phyloP scores from a whole-genome alignment of 2,329 filamentous ascomycete genomes.

The Arthroderma sp. region DNA sequence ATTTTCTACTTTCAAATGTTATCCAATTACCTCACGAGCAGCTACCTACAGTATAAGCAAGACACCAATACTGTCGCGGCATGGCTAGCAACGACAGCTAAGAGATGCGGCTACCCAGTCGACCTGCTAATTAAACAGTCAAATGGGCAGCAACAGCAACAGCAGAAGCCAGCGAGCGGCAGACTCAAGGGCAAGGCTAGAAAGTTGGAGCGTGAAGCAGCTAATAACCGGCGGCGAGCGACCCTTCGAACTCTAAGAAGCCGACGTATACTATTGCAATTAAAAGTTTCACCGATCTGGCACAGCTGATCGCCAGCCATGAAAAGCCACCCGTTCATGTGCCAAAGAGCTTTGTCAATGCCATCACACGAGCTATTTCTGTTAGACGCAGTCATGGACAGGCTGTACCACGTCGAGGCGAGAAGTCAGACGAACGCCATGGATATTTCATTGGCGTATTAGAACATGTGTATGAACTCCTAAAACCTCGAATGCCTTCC shows the following conservation, averaged over 20 bases:
- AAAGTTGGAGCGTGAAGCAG: conserved; percentile 3
- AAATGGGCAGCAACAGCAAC: not conserved
- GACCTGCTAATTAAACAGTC: not conserved
- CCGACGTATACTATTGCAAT: conserved; percentile 7
- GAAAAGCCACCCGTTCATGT: conserved; percentile 4
- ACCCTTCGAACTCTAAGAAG: not conserved
- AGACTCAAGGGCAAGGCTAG: conserved; percentile 5
- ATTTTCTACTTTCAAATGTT: conserved; percentile 10
- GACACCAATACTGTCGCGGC: conserved; percentile 16
- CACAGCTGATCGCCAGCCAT: conserved; percentile 6
- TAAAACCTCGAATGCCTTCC: conserved; percentile 3
- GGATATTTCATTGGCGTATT: conserved; percentile 10
- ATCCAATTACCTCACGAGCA: conserved; percentile 12
- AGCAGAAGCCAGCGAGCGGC: not conserved
- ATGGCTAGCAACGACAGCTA: conserved; percentile 18
- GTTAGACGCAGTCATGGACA: conserved; percentile 2
- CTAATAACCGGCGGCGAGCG: not conserved
- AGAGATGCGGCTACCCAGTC: conserved; percentile 12
- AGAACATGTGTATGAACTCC: conserved; percentile 4
- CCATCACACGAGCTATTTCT: conserved; percentile 7
- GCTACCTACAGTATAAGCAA: conserved; percentile 17
- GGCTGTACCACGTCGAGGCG: not conserved
- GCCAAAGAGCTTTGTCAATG: conserved; percentile 2
- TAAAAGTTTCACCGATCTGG: conserved; percentile 8
- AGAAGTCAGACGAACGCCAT: conserved; percentile 8